These are phyloP conservation scores for Malus hybrid DNA, from an alignment of 331 rosid species.

Conservation along the genomic window DNA sequence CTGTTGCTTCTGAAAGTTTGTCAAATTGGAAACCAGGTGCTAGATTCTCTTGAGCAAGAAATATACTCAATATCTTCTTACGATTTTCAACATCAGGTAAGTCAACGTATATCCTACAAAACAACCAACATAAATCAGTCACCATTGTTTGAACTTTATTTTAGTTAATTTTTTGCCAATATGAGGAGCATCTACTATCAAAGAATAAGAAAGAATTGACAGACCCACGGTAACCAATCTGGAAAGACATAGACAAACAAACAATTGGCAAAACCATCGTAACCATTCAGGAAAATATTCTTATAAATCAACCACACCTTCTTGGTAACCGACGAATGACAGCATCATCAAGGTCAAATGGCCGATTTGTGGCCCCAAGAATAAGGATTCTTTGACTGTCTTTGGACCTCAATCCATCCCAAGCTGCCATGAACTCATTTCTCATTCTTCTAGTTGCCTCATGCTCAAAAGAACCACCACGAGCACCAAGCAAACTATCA, in stretches of 20 bases:
- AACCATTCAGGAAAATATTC: neutral
- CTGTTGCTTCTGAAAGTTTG: conserved; percentile 77
- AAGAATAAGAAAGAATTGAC: neutral
- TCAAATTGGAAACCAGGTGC: conserved; percentile 57
- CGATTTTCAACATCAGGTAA: conserved; percentile 90
- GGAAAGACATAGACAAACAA: neutral
- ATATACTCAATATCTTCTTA: conserved; percentile 78
- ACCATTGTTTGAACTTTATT: neutral
- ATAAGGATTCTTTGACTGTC: conserved; percentile 88
- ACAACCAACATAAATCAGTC: conserved; percentile 12
- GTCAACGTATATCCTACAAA: conserved; percentile 84
- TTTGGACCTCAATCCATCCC: conserved; percentile 99
- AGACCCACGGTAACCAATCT: neutral
- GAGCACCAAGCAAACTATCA: conserved; percentile 98
- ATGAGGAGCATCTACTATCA: neutral
- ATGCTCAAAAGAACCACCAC: conserved; percentile 96
- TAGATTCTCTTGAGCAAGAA: conserved; percentile 75
- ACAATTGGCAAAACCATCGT: conserved; percentile 1
- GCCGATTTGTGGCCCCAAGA: conserved; percentile 96
- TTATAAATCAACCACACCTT: conserved; percentile 40
- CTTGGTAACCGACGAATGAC: conserved; percentile 98
- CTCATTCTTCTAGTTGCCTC: conserved; percentile 99
- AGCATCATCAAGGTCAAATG: conserved; percentile 96
- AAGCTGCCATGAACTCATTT: conserved; percentile 99
- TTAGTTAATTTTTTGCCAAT: neutral